phyloP scores from a whole-genome alignment of 179 eudicot genomes.

The Beta corolliflora region DNA sequence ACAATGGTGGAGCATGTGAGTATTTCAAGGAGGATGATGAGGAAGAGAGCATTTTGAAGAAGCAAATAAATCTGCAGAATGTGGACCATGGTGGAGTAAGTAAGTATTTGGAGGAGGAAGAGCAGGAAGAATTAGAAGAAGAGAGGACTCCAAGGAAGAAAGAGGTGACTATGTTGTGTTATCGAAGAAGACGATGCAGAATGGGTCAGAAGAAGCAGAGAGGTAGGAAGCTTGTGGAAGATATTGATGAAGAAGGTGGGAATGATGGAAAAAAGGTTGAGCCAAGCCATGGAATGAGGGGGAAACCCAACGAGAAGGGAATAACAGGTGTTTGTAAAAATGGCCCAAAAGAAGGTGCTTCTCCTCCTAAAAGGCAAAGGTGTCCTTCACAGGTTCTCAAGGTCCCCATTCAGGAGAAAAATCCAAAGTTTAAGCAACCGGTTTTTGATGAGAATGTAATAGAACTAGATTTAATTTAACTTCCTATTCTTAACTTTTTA shows the following conservation, averaged over 20 bases:
- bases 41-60: no score
- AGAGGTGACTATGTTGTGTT: no score
- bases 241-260: not conserved
- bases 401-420: not conserved
- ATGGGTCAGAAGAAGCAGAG: not conserved
- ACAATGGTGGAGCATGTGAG: no score
- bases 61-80: no score
- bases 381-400: not conserved
- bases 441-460: conserved; percentile 32
- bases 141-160: not conserved
- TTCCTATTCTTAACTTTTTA: not conserved
- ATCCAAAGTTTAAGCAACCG: not conserved
- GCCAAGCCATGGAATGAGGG: not conserved
- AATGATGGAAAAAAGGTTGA: not conserved
- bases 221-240: not conserved
- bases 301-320: not conserved
- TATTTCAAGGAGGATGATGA: no score
- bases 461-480: not conserved
- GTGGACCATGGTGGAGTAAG: no score
- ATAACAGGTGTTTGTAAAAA: not conserved
- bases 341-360: not conserved
- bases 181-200: no score
- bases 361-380: not conserved
- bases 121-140: no score
- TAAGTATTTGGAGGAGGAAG: not conserved